Evolutionary conservation across 805 yeast genomes (phyloP), one percentile per base, ranked within the genome.

Genomic region (Hyphopichia homilentoma): DNA sequence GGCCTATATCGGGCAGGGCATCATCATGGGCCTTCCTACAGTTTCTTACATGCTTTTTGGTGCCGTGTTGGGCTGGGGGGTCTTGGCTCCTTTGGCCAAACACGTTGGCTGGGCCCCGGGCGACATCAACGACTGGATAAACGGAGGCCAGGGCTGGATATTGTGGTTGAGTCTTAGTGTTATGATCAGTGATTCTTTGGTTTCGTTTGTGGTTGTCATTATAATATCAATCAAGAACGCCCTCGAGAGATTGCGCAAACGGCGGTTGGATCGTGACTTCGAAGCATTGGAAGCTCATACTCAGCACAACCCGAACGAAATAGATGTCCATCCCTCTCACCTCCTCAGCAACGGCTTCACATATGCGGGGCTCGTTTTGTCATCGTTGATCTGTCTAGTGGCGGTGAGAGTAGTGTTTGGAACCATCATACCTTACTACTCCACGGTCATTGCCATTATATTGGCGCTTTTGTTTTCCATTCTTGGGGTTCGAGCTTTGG

Each of bases 61-160:
- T 2, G 79, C 95, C 15, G 41, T 90, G 1, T 50, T 89, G 4
- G 98, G 98, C 0, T 90, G 98, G 98, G 95, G 76, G 0, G 59
- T 90, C 1, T 61, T 90, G n/a, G 90, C 93, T 0, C 97, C 97
- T 3, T 37, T 85, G 37, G 79, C 94, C 1, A 71, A 81, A 36
- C 42, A 64, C 33, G 54, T 62, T 39, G 83, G 79, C 4, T 93
- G 97, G 97, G 95, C 96, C 0, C 80, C 88, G 0, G 95, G 96
- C 0, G 81, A 79, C 3, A 77, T 86, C 2, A 93, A 84, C 51
- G 95, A 88, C 59, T 93, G 97, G 97, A 81, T 84, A 47, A 71
- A 75, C 16, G 97, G 97, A 3, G 84, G 89, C 1, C 96, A 90
- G 52, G 98, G 97, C 5, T 90, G 98, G 98, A 86, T 93, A 34